These are phyloP conservation scores for Withania somnifera DNA, from an alignment of 305 asterid genomes.

Conservation along the genomic window DNA sequence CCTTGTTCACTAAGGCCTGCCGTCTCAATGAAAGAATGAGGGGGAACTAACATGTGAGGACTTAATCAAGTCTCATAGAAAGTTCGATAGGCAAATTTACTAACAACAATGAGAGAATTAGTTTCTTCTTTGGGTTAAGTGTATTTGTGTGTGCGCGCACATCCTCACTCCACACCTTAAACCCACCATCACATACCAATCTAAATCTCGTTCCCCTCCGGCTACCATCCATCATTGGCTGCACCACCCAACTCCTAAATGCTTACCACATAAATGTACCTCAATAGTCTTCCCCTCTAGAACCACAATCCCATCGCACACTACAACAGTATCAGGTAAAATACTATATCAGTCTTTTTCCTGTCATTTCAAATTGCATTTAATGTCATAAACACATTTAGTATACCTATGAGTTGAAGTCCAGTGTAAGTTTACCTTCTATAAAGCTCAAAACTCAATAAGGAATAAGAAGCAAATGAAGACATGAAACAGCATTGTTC, in stretches of 20 bases:
- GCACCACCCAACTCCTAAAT: background rate
- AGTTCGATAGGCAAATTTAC: background rate
- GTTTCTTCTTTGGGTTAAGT: background rate
- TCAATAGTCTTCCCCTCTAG: background rate
- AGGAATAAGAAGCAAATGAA: background rate
- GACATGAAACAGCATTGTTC: background rate
- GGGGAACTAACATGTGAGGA: background rate
- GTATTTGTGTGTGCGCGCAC: background rate
- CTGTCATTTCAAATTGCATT: background rate
- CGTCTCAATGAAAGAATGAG: background rate
- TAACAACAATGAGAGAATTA: background rate
- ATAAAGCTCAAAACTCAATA: background rate
- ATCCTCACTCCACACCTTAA: background rate
- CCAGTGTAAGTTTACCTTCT: background rate
- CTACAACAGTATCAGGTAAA: background rate
- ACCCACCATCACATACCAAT: background rate
- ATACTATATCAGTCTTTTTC: background rate
- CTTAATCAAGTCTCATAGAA: background rate
- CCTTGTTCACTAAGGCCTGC: background rate
- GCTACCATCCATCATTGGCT: background rate
- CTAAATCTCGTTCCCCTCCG: background rate
- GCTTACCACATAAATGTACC: background rate
- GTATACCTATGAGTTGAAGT: background rate
- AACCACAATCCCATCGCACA: background rate
- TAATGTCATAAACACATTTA: background rate